These are phyloP conservation scores for peach (Prunus persica) DNA, from an alignment of 306 rosid genomes.

Conservation along the genomic window DNA sequence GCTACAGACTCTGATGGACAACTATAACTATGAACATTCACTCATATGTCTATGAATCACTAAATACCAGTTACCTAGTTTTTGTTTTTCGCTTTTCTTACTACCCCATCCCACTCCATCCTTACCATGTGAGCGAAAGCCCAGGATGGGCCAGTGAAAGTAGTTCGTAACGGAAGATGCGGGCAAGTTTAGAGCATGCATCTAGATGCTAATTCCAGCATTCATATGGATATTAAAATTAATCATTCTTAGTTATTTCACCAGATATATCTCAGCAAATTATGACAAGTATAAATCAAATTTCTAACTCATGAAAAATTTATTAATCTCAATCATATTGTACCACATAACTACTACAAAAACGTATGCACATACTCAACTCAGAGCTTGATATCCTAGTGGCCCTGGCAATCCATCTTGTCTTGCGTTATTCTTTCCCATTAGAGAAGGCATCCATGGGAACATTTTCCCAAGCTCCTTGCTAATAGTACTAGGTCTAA, in stretches of 20 bases:
- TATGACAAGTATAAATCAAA: not conserved
- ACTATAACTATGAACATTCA: not conserved
- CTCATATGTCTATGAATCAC: not conserved
- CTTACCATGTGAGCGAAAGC: not conserved
- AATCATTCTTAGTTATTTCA: not conserved
- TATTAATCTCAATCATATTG: not conserved
- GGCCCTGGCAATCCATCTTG: slow-evolving; percentile 61
- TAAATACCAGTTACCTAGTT: not conserved
- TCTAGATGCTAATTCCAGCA: slow-evolving; percentile 2
- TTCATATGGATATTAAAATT: not conserved
- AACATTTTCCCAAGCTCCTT: slow-evolving; percentile 72
- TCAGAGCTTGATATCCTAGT: slow-evolving; percentile 77
- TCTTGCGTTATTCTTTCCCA: slow-evolving; percentile 50
- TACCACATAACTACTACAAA: slow-evolving; percentile 4
- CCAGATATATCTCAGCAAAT: not conserved
- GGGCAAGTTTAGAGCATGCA: not conserved
- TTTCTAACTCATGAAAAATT: not conserved
- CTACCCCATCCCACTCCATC: too few species aligned
- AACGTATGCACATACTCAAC: slow-evolving; percentile 29
- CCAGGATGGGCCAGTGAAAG: not conserved
- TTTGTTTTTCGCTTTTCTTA: too few species aligned
- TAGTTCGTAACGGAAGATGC: not conserved
- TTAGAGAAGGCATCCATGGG: slow-evolving; percentile 88
- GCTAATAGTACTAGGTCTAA: slow-evolving; percentile 52
- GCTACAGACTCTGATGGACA: not conserved